Percentiles rank a stretch among this genome's conserved stretches.
These are phyloP conservation scores for Pestalotiopsis sp. DNA, from an alignment of 2,329 filamentous ascomycete genomes.

Conservation along the genomic window DNA sequence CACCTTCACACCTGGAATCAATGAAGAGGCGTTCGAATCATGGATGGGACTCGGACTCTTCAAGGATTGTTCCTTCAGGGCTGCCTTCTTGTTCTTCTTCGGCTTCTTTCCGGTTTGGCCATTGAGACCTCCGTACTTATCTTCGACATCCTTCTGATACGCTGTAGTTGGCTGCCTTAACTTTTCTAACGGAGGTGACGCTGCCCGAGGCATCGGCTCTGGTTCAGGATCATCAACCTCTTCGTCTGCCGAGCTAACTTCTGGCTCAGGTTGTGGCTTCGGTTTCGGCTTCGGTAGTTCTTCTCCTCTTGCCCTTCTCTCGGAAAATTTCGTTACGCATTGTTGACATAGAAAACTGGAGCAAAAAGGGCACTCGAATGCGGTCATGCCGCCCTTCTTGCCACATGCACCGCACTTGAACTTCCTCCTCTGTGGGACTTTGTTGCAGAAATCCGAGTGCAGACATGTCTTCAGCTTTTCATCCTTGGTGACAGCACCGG, in stretches of 20 bases:
- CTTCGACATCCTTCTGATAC: not conserved
- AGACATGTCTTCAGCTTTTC: conserved; percentile 21
- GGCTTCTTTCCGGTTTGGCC: conserved; percentile 6
- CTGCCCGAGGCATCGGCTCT: not conserved
- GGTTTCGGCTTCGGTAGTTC: not conserved
- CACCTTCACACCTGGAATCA: conserved; percentile 1
- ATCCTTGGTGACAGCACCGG: conserved; percentile 16
- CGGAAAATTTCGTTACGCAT: conserved; percentile 20
- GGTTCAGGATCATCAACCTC: not conserved
- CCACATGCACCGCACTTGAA: conserved; percentile 23
- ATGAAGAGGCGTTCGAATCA: not conserved
- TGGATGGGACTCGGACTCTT: not conserved
- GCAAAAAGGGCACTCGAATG: conserved; percentile 26
- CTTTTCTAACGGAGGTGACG: not conserved
- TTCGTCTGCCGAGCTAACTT: not conserved
- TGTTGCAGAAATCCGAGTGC: conserved; percentile 23
- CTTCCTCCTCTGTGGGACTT: conserved; percentile 20
- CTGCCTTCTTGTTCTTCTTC: conserved; percentile 6
- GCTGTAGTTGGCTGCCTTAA: not conserved
- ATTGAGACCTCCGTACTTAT: not conserved
- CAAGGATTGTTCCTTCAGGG: not conserved
- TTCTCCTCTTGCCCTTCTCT: conserved; percentile 14
- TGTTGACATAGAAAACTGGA: conserved; percentile 21
- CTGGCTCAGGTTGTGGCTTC: not conserved
- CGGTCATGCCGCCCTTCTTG: conserved; percentile 21